A percentile compares a stretch with the other conserved stretches of the same genome.
phyloP scores from a whole-genome alignment of 2,329 filamentous ascomycete genomes.

The Sclerotinia nivalis region DNA sequence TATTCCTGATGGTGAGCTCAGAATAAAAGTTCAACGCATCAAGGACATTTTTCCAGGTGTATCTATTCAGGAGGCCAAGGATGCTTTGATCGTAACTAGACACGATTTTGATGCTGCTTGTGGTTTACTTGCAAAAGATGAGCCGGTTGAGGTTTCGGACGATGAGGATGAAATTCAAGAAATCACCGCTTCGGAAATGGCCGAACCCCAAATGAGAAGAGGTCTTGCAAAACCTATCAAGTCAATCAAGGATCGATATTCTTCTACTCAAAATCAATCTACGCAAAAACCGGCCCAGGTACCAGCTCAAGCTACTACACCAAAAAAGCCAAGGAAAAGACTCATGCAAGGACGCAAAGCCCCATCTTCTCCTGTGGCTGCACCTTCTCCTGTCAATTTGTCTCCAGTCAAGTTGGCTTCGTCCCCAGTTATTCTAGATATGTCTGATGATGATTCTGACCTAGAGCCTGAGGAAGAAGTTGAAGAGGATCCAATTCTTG shows the following conservation, averaged over 20 bases:
- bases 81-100: constrained; percentile 51
- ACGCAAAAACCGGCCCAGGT: constrained; percentile 31
- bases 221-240: constrained; percentile 55
- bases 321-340: constrained; percentile 40
- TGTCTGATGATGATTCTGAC: constrained; percentile 40
- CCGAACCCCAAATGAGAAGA: constrained; percentile 54
- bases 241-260: constrained; percentile 61
- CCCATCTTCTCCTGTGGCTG: constrained; percentile 32
- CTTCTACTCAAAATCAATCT: constrained; percentile 46
- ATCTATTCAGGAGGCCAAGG: constrained; percentile 48
- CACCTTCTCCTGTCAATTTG: constrained; percentile 32
- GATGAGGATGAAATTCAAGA: constrained; percentile 41
- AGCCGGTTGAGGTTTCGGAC: constrained; percentile 34
- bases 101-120: constrained; percentile 58
- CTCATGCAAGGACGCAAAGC: constrained; percentile 41
- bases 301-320: constrained; percentile 26
- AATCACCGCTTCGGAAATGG: constrained; percentile 31
- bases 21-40: constrained; percentile 55
- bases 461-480: constrained; percentile 34
- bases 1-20: constrained; percentile 51
- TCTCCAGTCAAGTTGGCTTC: constrained; percentile 31
- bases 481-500: constrained; percentile 48
- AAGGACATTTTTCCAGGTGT: constrained; percentile 50
- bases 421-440: constrained; percentile 30
- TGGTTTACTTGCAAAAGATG: constrained; percentile 44